These are phyloP conservation scores for Globisporangium cystogenes DNA, from an alignment of 352 stramenopile genomes.

Conservation along the genomic window DNA sequence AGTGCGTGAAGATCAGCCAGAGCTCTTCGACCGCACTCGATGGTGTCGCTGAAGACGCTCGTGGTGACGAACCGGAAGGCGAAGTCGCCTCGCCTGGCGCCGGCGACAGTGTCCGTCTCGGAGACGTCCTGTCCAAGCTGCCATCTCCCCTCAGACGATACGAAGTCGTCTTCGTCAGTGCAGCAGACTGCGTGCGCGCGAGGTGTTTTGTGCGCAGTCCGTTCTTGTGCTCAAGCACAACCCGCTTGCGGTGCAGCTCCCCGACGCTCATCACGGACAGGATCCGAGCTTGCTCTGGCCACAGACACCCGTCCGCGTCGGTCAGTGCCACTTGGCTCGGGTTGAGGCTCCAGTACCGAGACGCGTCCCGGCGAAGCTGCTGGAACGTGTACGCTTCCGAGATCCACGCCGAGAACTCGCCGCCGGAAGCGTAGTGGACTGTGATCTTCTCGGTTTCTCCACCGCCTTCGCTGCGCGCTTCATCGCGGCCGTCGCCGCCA, in stretches of 20 bases:
- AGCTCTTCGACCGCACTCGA: constrained; percentile 53
- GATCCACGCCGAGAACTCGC: constrained; percentile 67
- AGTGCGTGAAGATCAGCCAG: constrained; percentile 78
- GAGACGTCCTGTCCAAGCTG: neutral
- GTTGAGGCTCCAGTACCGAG: constrained; percentile 64
- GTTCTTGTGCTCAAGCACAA: constrained; percentile 49
- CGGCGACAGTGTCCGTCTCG: neutral
- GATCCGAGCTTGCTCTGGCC: constrained; percentile 73
- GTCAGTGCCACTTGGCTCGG: constrained; percentile 33
- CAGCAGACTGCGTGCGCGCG: constrained; percentile 9
- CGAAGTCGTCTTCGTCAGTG: constrained; percentile 1
- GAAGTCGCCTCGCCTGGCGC: neutral
- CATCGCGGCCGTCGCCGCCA: constrained; percentile 2
- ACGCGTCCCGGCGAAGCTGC: constrained; percentile 59
- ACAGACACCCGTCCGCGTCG: constrained; percentile 63
- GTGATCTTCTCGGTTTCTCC: constrained; percentile 40
- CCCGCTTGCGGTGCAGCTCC: constrained; percentile 37
- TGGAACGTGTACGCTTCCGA: constrained; percentile 72
- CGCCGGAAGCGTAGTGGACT: constrained; percentile 36
- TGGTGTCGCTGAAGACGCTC: neutral
- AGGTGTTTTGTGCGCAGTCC: constrained; percentile 15
- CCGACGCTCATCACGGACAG: constrained; percentile 50
- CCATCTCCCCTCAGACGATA: neutral
- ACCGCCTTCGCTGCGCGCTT: constrained; percentile 3
- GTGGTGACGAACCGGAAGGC: neutral